A percentile compares a stretch with the other conserved stretches of the same genome.
Evolutionary conservation across 208 protist genomes (phyloP).

Genomic region (Porcisia deanei): DNA sequence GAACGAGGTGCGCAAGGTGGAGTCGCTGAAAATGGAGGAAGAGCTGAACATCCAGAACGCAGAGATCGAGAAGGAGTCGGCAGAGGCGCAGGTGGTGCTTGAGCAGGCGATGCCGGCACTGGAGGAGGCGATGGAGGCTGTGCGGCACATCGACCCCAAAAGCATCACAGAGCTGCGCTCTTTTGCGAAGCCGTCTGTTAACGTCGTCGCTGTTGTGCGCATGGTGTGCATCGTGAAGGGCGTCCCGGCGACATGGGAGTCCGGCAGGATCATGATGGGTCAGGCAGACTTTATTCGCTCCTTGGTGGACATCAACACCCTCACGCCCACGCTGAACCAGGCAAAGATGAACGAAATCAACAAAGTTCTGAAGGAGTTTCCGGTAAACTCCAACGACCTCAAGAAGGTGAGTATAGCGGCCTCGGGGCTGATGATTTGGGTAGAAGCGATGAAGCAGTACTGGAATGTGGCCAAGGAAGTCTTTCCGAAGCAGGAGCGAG

Average conservation of each 20-base stretch:
- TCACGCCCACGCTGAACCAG: constrained; percentile 89
- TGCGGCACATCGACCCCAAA: constrained; percentile 94
- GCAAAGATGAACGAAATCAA: constrained; percentile 95
- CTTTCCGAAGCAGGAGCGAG: constrained; percentile 95
- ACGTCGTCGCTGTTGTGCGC: constrained; percentile 95
- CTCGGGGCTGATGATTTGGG: constrained; percentile 96
- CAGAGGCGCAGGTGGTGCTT: constrained; percentile 94
- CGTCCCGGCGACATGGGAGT: constrained; percentile 87
- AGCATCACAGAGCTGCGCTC: constrained; percentile 97
- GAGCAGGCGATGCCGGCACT: constrained; percentile 97
- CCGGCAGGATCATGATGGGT: constrained; percentile 93
- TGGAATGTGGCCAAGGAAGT: constrained; percentile 97
- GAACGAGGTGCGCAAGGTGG: constrained; percentile 88
- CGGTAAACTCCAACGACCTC: constrained; percentile 91
- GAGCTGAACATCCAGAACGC: constrained; percentile 90
- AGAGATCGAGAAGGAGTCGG: constrained; percentile 92
- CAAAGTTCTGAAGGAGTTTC: constrained; percentile 91
- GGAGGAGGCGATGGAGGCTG: constrained; percentile 95
- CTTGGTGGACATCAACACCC: constrained; percentile 90
- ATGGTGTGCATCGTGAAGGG: constrained; percentile 95
- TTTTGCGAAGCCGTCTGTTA: constrained; percentile 95
- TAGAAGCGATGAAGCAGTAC: constrained; percentile 97
- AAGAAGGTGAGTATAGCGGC: constrained; percentile 93
- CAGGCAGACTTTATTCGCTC: constrained; percentile 91
- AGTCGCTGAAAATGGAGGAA: constrained; percentile 91